Evolutionary conservation across 805 yeast species (phyloP).

Genomic region (Yamadazyma akitaensis): DNA sequence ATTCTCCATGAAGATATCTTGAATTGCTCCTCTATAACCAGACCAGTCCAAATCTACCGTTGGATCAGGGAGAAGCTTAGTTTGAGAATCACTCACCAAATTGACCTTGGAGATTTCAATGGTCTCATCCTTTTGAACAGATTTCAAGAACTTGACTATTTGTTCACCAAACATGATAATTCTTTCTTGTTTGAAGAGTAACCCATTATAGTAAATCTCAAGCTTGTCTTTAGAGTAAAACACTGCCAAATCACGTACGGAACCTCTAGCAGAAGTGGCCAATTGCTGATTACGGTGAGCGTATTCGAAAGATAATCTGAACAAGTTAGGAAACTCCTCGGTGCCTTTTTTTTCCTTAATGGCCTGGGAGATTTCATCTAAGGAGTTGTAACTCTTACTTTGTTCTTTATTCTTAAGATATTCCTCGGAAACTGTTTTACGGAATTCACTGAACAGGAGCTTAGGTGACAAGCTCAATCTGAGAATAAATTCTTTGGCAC

Average conservation of each 20-base stretch:
- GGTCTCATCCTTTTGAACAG: conserved; percentile 30
- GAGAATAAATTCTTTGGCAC: conserved; percentile 49
- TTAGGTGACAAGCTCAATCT: conserved; percentile 59
- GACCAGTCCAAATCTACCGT: conserved; percentile 84
- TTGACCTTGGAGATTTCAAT: conserved; percentile 55
- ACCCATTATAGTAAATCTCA: conserved; percentile 65
- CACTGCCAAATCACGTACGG: conserved; percentile 63
- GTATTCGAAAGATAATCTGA: conserved; percentile 58
- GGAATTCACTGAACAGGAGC: conserved; percentile 52
- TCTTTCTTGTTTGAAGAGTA: conserved; percentile 69
- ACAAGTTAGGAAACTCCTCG: conserved; percentile 61
- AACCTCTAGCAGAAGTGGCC: conserved; percentile 47
- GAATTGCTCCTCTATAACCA: conserved; percentile 91
- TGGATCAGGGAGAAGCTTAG: conserved; percentile 75
- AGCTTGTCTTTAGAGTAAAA: conserved; percentile 36
- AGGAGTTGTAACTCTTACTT: conserved; percentile 38
- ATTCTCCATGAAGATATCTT: conserved; percentile 87
- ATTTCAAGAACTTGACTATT: conserved; percentile 49
- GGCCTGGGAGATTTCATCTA: conserved; percentile 53
- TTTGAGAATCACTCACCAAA: conserved; percentile 67
- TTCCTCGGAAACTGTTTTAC: conserved; percentile 41
- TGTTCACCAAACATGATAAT: conserved; percentile 71
- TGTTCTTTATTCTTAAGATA: conserved; percentile 33
- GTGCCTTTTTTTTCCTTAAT: conserved; percentile 49
- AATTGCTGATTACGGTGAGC: conserved; percentile 37